phyloP scores from a whole-genome alignment of 768 basidiomycete species.

The Suillus discolor region DNA sequence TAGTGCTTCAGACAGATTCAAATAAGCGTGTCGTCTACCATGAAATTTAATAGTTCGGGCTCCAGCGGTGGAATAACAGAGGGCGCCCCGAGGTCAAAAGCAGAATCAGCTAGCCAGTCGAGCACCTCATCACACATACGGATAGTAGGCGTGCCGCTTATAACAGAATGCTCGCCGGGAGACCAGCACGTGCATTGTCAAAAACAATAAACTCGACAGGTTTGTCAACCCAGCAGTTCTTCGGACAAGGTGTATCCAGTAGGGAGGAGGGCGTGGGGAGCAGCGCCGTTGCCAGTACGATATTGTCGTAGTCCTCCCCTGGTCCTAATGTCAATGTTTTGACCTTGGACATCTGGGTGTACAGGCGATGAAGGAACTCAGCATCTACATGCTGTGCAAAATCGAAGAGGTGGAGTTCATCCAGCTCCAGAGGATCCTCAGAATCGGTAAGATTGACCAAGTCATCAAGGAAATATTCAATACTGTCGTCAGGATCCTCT shows the following conservation, averaged over 20 bases:
- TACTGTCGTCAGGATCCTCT: too few species aligned
- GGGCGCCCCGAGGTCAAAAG: constrained; percentile 63
- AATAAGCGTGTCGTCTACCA: constrained; percentile 25
- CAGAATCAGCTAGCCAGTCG: constrained; percentile 53
- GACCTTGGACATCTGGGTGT: background rate
- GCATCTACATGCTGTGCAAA: background rate
- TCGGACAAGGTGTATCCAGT: constrained; percentile 48
- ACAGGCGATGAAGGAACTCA: background rate
- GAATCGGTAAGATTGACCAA: background rate
- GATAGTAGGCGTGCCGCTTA: constrained; percentile 87
- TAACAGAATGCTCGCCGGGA: constrained; percentile 92
- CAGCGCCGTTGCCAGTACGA: background rate
- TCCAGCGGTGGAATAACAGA: constrained; percentile 18
- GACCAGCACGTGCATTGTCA: constrained; percentile 77
- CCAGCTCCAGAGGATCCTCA: background rate
- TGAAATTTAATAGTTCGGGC: constrained; percentile 64
- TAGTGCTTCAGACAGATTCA: too few species aligned
- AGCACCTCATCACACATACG: constrained; percentile 76
- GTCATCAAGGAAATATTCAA: background rate
- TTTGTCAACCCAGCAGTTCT: constrained; percentile 89
- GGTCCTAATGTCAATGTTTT: background rate
- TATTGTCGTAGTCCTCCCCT: background rate
- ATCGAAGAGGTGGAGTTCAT: background rate
- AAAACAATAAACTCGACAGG: constrained; percentile 86
- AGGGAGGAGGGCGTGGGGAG: constrained; percentile 1